These are phyloP conservation scores for Geosiphon pyriformis DNA, from an alignment of 192 early-diverging fungal genomes.

Conservation along the genomic window DNA sequence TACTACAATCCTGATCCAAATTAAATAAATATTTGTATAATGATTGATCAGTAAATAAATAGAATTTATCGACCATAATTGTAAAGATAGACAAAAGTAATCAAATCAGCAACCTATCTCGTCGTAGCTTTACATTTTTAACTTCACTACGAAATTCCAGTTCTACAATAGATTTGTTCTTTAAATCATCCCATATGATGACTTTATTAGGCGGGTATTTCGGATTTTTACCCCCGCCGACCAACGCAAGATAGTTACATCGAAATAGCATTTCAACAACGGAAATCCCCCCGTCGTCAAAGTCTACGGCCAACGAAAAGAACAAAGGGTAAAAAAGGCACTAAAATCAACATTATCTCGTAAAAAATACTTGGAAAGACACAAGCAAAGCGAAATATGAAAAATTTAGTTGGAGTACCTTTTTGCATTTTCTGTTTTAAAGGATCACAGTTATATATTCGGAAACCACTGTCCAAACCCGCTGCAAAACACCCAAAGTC, in stretches of 20 bases:
- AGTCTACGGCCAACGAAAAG: constrained; percentile 42
- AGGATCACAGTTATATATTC: constrained; percentile 81
- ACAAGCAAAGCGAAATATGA: not conserved
- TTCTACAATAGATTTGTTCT: constrained; percentile 62
- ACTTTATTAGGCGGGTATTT: constrained; percentile 83
- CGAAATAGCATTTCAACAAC: constrained; percentile 81
- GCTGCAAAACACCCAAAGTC: constrained; percentile 81
- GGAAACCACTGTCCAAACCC: constrained; percentile 75
- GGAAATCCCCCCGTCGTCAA: constrained; percentile 78
- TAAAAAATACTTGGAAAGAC: not conserved
- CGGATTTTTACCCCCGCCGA: constrained; percentile 80
- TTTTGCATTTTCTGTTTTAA: constrained; percentile 75
- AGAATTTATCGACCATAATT: not conserved
- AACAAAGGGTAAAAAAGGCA: not conserved
- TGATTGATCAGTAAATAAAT: not conserved
- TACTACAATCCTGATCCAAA: constrained; percentile 59
- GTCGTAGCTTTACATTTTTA: constrained; percentile 68
- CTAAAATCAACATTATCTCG: not conserved
- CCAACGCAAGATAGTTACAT: constrained; percentile 81
- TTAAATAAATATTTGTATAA: constrained; percentile 14
- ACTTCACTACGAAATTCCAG: constrained; percentile 78
- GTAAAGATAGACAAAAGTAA: too few species aligned
- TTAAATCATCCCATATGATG: constrained; percentile 81
- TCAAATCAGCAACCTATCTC: constrained; percentile 56
- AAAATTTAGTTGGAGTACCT: constrained; percentile 31